Percentiles rank a stretch among this genome's conserved stretches.
phyloP scores from a whole-genome alignment of 768 basidiomycete genomes.

The Boletus sensibilis region DNA sequence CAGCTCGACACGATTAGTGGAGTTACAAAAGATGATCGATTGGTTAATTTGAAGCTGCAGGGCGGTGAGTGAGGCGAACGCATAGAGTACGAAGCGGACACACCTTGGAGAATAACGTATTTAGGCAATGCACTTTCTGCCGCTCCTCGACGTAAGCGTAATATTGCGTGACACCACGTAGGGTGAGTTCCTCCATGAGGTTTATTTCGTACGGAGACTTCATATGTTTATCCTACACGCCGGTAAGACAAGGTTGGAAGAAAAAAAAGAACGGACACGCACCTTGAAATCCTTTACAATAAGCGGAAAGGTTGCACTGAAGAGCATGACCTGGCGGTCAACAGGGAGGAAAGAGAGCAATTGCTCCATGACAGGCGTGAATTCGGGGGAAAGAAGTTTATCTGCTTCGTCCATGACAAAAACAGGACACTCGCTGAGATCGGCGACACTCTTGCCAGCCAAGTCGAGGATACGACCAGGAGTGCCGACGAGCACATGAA shows the following conservation, averaged over 20 bases:
- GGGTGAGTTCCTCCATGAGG: constrained; percentile 98
- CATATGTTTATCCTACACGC: constrained; percentile 89
- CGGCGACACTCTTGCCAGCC: constrained; percentile 88
- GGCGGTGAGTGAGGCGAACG: constrained; percentile 4
- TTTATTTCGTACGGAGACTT: constrained; percentile 94
- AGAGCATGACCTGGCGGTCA: constrained; percentile 96
- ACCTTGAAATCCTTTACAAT: constrained; percentile 99
- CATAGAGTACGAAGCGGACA: neutral
- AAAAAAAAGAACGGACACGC: neutral
- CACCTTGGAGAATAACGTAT: constrained; percentile 98
- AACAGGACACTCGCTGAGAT: constrained; percentile 90
- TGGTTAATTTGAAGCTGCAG: constrained; percentile 98
- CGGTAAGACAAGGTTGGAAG: constrained; percentile 8
- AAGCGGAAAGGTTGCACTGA: constrained; percentile 98
- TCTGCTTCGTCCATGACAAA: constrained; percentile 99
- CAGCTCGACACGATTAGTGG: constrained; percentile 98
- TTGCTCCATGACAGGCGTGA: constrained; percentile 98
- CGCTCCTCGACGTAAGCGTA: constrained; percentile 99
- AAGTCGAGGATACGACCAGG: constrained; percentile 96
- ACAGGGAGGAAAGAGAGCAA: constrained; percentile 80
- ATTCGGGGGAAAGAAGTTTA: constrained; percentile 95
- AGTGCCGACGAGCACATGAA: constrained; percentile 96
- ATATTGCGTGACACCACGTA: constrained; percentile 98
- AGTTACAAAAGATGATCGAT: constrained; percentile 99
- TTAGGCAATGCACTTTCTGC: constrained; percentile 99